phyloP scores from a whole-genome alignment of 2,329 filamentous ascomycete genomes.

The Pseudogymnoascus sp. region DNA sequence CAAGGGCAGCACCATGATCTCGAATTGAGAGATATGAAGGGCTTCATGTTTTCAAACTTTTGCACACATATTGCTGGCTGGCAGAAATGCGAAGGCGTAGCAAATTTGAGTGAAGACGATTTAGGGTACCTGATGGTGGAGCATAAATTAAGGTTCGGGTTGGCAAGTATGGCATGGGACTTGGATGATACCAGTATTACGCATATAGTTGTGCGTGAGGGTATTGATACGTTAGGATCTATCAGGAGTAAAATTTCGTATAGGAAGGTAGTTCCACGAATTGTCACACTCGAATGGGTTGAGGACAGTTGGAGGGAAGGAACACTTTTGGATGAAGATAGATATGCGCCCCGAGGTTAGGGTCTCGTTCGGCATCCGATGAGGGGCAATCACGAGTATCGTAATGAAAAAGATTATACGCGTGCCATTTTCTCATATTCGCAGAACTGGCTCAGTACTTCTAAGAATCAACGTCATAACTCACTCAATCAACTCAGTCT shows the following conservation, averaged over 20 bases:
- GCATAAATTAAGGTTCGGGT: slow-evolving; percentile 61
- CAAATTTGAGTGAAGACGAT: slow-evolving; percentile 16
- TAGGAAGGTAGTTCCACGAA: slow-evolving; percentile 51
- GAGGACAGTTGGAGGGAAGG: slow-evolving; percentile 71
- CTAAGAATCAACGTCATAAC: background rate
- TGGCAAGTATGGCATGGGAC: slow-evolving; percentile 49
- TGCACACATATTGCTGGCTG: slow-evolving; percentile 35
- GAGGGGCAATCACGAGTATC: background rate
- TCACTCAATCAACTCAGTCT: background rate
- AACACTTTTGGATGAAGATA: slow-evolving; percentile 74
- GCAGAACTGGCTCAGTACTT: background rate
- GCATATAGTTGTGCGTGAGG: slow-evolving; percentile 59
- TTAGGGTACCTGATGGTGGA: slow-evolving; percentile 39
- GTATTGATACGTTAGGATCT: background rate
- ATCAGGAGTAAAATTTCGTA: slow-evolving; percentile 41
- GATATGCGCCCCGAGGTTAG: slow-evolving; percentile 31
- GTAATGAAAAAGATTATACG: background rate
- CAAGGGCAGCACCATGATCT: slow-evolving; percentile 49
- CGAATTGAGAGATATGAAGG: slow-evolving; percentile 35
- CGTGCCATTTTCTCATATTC: background rate
- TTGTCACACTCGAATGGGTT: slow-evolving; percentile 68
- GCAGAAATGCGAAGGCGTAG: slow-evolving; percentile 18
- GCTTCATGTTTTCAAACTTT: slow-evolving; percentile 46
- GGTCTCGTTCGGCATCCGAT: background rate
- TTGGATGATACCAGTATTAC: slow-evolving; percentile 53